Conservation (phyloP, 805 yeast species). For the Lipomyces chichibuensis region DNA sequence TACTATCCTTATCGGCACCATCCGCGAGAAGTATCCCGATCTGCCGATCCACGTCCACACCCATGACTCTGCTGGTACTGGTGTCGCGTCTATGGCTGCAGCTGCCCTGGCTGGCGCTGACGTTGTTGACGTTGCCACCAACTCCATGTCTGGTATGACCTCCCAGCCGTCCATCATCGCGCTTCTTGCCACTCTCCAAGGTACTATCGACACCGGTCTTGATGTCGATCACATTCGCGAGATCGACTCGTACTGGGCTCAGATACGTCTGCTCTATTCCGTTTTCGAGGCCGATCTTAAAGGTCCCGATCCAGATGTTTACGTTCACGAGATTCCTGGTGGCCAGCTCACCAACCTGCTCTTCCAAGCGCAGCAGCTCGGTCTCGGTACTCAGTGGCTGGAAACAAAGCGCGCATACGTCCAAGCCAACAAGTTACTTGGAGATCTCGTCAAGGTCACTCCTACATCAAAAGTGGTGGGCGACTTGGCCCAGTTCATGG, state of each 20-base stretch:
- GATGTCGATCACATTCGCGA: slow-evolving; percentile 70
- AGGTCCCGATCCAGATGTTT: slow-evolving; percentile 99
- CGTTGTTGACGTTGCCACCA: slow-evolving; percentile 95
- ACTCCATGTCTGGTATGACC: slow-evolving; percentile 97
- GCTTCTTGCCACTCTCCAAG: slow-evolving; percentile 86
- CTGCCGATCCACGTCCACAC: slow-evolving; percentile 98
- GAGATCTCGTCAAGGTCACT: slow-evolving; percentile 97
- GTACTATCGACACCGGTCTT: slow-evolving; percentile 76
- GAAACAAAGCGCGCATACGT: slow-evolving; percentile 94
- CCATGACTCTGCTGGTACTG: slow-evolving; percentile 99
- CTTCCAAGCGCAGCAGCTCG: slow-evolving; percentile 99
- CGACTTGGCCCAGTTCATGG: slow-evolving; percentile 99
- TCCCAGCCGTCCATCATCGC: slow-evolving; percentile 98
- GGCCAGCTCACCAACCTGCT: slow-evolving; percentile 97
- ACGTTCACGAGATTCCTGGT: slow-evolving; percentile 98
- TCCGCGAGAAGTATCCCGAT: slow-evolving; percentile 86
- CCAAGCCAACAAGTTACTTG: slow-evolving; percentile 85
- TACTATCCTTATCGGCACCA: slow-evolving; percentile 69
- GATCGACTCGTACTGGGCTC: slow-evolving; percentile 96
- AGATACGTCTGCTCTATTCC: slow-evolving; percentile 93
- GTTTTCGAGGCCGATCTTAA: slow-evolving; percentile 98
- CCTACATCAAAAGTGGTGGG: slow-evolving; percentile 99
- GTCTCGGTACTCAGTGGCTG: slow-evolving; percentile 94
- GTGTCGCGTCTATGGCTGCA: slow-evolving; percentile 94
- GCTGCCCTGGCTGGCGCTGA: slow-evolving; percentile 97